Evolutionary conservation across 345 rosid species (phyloP).

Genomic region (Stellera chamaejasme): DNA sequence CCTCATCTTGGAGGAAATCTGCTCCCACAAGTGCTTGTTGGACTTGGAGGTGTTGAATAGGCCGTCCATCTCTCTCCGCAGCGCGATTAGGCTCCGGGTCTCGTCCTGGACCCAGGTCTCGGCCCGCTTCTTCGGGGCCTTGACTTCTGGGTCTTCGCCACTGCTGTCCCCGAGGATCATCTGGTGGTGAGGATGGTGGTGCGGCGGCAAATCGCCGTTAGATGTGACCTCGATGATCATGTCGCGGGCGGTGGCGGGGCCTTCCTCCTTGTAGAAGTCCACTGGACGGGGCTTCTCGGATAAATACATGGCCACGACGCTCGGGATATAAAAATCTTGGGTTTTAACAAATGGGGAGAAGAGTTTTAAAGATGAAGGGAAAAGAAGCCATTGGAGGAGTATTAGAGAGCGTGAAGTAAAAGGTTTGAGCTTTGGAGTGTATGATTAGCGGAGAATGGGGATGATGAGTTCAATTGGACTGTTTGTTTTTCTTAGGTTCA

Average conservation of each 20-base stretch:
- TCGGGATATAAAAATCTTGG: not conserved
- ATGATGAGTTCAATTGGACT: constrained; percentile 5
- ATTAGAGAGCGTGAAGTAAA: constrained; percentile 25
- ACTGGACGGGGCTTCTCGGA: constrained; percentile 76
- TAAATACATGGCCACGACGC: constrained; percentile 44
- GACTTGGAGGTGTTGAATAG: constrained; percentile 95
- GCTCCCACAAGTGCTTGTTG: constrained; percentile 95
- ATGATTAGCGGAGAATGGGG: constrained; percentile 17
- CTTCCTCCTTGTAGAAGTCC: constrained; percentile 74
- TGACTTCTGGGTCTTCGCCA: constrained; percentile 69
- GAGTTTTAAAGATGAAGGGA: constrained; percentile 4
- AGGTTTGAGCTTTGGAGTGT: constrained; percentile 12
- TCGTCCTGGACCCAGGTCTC: constrained; percentile 99
- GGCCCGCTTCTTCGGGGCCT: constrained; percentile 92
- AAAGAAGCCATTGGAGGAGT: constrained; percentile 6
- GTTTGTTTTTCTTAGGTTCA: not conserved
- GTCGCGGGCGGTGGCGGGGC: constrained; percentile 33
- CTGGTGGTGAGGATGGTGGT: constrained; percentile 43
- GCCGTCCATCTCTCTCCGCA: constrained; percentile 83
- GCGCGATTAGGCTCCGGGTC: constrained; percentile 66
- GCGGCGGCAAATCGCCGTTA: constrained; percentile 55
- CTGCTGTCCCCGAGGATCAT: constrained; percentile 81
- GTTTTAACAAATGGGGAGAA: constrained; percentile 7
- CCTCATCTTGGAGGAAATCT: constrained; percentile 83
- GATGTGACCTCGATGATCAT: constrained; percentile 79